These are phyloP conservation scores for Spizellomyces punctatus DNA, from an alignment of 192 early-diverging fungal genomes.

Conservation along the genomic window DNA sequence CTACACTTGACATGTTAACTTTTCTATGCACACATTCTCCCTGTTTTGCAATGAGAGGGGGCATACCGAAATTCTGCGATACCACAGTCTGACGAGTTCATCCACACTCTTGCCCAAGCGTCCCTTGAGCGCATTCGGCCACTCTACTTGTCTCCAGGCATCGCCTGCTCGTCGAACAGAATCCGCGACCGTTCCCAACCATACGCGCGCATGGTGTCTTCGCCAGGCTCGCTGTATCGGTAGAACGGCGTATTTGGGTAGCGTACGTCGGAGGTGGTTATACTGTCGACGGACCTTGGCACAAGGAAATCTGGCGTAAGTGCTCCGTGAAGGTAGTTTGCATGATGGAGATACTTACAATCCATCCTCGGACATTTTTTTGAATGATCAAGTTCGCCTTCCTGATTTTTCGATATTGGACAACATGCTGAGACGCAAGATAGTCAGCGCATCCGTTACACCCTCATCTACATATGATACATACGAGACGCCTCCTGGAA, in stretches of 20 bases:
- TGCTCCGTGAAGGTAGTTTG: neutral
- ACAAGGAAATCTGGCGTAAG: neutral
- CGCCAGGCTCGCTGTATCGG: constrained; percentile 84
- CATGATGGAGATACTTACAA: neutral
- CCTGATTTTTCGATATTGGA: neutral
- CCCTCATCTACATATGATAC: neutral
- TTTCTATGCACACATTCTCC: no score
- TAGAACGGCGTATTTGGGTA: constrained; percentile 85
- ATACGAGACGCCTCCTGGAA: neutral
- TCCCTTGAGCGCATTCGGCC: neutral
- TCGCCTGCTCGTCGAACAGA: neutral
- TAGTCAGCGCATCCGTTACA: neutral
- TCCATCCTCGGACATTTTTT: constrained; percentile 2
- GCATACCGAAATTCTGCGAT: no score
- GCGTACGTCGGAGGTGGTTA: constrained; percentile 57
- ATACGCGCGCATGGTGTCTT: constrained; percentile 19
- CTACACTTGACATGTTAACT: neutral
- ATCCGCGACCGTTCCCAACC: neutral
- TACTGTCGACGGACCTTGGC: constrained; percentile 14
- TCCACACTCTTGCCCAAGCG: neutral
- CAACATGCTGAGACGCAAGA: neutral
- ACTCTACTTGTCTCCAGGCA: neutral
- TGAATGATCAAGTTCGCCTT: neutral
- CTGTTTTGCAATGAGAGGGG: no score
- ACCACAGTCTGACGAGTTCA: neutral